Evolutionary conservation across 148 eudicot genomes (phyloP).

Genomic region (Rhododendron ferrugineum): DNA sequence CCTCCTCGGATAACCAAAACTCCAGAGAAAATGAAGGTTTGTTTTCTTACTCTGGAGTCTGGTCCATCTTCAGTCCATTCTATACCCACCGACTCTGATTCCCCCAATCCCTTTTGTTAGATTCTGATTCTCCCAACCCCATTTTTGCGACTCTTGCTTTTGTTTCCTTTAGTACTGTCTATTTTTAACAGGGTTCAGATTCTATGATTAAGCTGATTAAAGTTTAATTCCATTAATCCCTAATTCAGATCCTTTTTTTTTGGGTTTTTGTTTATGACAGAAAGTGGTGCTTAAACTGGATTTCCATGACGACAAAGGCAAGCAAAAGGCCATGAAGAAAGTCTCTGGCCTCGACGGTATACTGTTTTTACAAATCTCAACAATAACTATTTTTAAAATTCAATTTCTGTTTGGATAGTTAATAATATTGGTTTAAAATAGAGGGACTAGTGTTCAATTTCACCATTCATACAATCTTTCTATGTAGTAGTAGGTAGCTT

Average conservation of each 20-base stretch:
- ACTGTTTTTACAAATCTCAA: neutral
- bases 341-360: constrained; percentile 55
- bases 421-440: no score
- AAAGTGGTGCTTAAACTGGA: constrained; percentile 58
- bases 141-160: neutral
- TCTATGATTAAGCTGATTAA: neutral
- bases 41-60: neutral
- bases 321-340: constrained; percentile 69
- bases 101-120: neutral
- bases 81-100: neutral
- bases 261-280: constrained; percentile 17
- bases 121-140: neutral
- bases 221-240: neutral
- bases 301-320: constrained; percentile 51
- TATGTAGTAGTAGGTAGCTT: neutral
- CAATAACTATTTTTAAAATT: neutral
- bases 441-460: neutral
- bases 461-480: neutral
- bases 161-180: neutral
- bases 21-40: neutral
- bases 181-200: neutral
- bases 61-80: neutral
- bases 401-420: neutral
- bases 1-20: neutral
- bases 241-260: neutral